These are phyloP conservation scores for Acephala macrosclerotiorum DNA, from an alignment of 2,329 filamentous ascomycete species.

Conservation along the genomic window DNA sequence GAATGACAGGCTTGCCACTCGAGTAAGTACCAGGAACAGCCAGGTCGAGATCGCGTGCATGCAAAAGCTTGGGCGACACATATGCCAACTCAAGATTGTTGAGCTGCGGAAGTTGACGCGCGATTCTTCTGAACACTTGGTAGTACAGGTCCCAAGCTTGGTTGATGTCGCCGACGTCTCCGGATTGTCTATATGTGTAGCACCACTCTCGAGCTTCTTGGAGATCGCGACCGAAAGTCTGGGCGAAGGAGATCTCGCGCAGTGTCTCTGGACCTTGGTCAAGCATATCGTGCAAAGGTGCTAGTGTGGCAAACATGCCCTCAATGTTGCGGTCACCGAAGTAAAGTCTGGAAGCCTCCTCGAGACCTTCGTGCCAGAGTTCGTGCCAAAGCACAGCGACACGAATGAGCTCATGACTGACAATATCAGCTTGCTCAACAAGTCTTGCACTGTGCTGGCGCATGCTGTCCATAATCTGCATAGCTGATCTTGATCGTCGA, in stretches of 20 bases:
- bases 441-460: slow-evolving; percentile 90
- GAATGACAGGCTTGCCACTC: slow-evolving; percentile 78
- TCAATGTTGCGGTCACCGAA: slow-evolving; percentile 98
- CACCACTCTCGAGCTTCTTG: slow-evolving; percentile 97
- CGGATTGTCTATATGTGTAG: slow-evolving; percentile 86
- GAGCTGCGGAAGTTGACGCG: slow-evolving; percentile 89
- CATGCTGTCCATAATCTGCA: slow-evolving; percentile 97
- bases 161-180: slow-evolving; percentile 92
- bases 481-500: slow-evolving; percentile 85
- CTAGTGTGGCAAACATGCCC: slow-evolving; percentile 92
- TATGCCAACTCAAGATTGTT: slow-evolving; percentile 94
- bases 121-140: slow-evolving; percentile 96
- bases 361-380: slow-evolving; percentile 96
- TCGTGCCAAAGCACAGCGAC: slow-evolving; percentile 99
- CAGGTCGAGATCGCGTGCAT: slow-evolving; percentile 84
- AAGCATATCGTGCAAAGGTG: slow-evolving; percentile 89
- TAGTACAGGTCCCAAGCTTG: slow-evolving; percentile 99
- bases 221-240: slow-evolving; percentile 95
- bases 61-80: slow-evolving; percentile 91
- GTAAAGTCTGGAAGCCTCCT: slow-evolving; percentile 95
- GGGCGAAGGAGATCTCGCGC: slow-evolving; percentile 94
- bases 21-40: slow-evolving; percentile 96
- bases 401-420: slow-evolving; percentile 95
- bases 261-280: slow-evolving; percentile 92
- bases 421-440: slow-evolving; percentile 92